Evolutionary conservation across 169 alveolate species (phyloP).

Genomic region (Perkinsus chesapeaki): DNA sequence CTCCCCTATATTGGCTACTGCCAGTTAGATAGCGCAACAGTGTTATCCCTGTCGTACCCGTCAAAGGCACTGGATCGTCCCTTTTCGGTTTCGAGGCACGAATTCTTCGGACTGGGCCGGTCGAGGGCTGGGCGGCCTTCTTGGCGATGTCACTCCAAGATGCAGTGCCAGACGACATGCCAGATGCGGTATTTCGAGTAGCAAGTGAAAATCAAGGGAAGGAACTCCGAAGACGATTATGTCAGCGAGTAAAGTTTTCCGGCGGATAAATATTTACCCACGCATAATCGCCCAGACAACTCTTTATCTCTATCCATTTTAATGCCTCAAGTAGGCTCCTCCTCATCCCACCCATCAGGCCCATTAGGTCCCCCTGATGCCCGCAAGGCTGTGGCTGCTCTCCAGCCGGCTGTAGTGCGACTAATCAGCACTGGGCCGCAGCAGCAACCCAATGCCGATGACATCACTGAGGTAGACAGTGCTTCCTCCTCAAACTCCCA

Average conservation of each 20-base stretch:
- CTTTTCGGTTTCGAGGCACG: neutral
- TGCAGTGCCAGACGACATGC: neutral
- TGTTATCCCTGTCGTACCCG: neutral
- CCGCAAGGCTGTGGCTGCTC: neutral
- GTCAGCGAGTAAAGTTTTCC: neutral
- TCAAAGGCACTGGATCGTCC: neutral
- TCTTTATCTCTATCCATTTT: too few relatives aligned
- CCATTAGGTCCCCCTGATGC: neutral
- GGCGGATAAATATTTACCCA: neutral
- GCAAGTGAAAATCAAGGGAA: neutral
- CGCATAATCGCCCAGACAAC: neutral
- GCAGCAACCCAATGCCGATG: neutral
- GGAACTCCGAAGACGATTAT: neutral
- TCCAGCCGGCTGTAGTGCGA: neutral
- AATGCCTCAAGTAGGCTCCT: neutral
- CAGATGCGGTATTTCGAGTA: neutral
- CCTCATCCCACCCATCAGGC: neutral
- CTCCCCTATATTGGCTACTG: neutral
- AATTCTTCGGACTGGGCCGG: neutral
- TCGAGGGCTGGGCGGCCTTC: neutral
- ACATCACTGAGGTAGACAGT: neutral
- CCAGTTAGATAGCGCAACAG: neutral
- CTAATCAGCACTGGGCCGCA: neutral
- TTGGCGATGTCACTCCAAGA: neutral
- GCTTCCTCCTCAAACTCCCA: too few relatives aligned